phyloP scores from a whole-genome alignment of 2,329 filamentous ascomycete species.

The Aspergillus sp. region DNA sequence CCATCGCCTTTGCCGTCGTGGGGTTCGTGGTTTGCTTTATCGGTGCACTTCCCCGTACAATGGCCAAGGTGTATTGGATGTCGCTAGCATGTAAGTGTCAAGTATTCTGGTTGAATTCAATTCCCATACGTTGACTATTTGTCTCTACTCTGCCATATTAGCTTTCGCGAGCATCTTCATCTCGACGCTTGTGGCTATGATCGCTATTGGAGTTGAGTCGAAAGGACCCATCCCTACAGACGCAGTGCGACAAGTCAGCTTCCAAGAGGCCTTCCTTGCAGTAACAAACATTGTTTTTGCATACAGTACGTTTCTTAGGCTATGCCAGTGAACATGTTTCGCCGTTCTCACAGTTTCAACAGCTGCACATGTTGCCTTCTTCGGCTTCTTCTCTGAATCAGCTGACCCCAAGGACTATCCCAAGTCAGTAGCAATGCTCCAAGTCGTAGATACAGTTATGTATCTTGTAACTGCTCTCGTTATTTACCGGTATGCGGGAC shows the following conservation, averaged over 20 bases:
- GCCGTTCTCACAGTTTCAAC: no score
- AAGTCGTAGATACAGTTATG: conserved; percentile 59
- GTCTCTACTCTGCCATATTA: conserved; percentile 20
- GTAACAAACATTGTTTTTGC: conserved; percentile 71
- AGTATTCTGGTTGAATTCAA: neutral
- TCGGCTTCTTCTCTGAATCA: conserved; percentile 65
- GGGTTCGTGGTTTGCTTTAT: conserved; percentile 60
- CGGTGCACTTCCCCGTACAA: conserved; percentile 61
- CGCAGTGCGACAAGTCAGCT: conserved; percentile 39
- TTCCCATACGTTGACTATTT: no score
- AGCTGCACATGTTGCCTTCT: conserved; percentile 65
- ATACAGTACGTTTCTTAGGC: conserved; percentile 54
- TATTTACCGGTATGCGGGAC: conserved; percentile 67
- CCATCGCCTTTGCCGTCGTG: conserved; percentile 61
- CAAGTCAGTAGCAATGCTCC: conserved; percentile 63
- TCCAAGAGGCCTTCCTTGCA: conserved; percentile 59
- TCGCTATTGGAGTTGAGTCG: conserved; percentile 56
- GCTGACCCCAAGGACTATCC: conserved; percentile 60
- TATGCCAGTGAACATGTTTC: conserved; percentile 47
- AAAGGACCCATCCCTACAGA: conserved; percentile 37
- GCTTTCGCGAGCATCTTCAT: conserved; percentile 65
- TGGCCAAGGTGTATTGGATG: conserved; percentile 62
- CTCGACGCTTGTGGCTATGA: conserved; percentile 66
- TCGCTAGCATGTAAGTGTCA: conserved; percentile 52
- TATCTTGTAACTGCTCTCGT: conserved; percentile 67